These are phyloP conservation scores for Phytopythium delawarense DNA, from an alignment of 352 stramenopile genomes.

Conservation along the genomic window DNA sequence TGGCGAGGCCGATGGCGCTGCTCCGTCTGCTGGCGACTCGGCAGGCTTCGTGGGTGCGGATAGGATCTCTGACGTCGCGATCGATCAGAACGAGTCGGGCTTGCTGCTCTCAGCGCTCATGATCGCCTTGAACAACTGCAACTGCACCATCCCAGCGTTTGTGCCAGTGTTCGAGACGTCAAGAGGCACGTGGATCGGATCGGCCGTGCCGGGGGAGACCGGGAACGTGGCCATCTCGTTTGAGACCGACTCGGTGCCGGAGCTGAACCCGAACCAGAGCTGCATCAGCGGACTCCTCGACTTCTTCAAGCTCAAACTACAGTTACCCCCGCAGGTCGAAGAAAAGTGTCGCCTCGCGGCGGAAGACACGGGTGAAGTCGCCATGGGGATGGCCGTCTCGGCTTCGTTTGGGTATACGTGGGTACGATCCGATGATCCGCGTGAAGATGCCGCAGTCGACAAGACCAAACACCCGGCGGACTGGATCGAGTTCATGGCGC, in stretches of 20 bases:
- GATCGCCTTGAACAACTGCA: constrained; percentile 74
- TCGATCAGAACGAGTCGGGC: constrained; percentile 64
- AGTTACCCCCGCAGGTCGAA: constrained; percentile 57
- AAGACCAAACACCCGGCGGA: constrained; percentile 8
- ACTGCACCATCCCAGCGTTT: constrained; percentile 79
- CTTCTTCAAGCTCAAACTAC: constrained; percentile 81
- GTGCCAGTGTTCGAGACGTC: constrained; percentile 54
- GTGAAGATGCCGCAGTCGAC: constrained; percentile 21
- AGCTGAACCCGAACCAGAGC: constrained; percentile 70
- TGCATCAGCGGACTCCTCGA: constrained; percentile 75
- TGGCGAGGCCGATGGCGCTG: not conserved
- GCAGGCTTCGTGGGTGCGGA: constrained; percentile 11
- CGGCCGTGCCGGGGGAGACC: constrained; percentile 57
- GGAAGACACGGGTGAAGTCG: constrained; percentile 32
- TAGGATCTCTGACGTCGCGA: constrained; percentile 26
- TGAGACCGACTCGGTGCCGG: constrained; percentile 67
- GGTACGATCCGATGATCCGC: constrained; percentile 37
- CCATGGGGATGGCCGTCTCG: constrained; percentile 57
- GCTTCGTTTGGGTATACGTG: constrained; percentile 65
- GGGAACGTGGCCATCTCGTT: constrained; percentile 76
- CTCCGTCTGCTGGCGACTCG: not conserved
- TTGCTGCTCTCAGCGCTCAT: constrained; percentile 67
- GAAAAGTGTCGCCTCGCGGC: constrained; percentile 45
- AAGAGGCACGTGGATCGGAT: constrained; percentile 61
- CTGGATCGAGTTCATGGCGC: constrained; percentile 23